These are phyloP conservation scores for Amphichorda felina DNA, from an alignment of 2,329 filamentous ascomycete genomes.

Conservation along the genomic window DNA sequence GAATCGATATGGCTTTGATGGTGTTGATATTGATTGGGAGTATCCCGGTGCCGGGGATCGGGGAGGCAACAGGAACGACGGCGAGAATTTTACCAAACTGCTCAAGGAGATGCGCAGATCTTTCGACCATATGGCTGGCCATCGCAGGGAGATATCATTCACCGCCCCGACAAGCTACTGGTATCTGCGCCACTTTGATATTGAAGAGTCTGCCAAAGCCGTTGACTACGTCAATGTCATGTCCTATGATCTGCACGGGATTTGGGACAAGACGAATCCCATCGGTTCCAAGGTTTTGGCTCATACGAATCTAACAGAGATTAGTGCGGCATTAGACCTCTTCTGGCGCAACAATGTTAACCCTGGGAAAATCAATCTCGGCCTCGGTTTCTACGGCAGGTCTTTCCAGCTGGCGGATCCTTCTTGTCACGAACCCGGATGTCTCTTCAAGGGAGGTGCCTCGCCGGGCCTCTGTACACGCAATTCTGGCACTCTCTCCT, in stretches of 20 bases:
- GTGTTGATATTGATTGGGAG: too few species aligned
- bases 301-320: conserved; percentile 36
- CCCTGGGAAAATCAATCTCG: conserved; percentile 27
- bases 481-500: conserved; percentile 11
- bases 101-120: conserved; percentile 8
- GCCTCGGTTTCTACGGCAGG: conserved; percentile 28
- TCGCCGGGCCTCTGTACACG: conserved; percentile 10
- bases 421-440: conserved; percentile 8
- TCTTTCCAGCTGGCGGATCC: conserved; percentile 8
- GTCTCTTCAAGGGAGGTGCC: conserved; percentile 5
- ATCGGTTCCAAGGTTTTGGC: conserved; percentile 18
- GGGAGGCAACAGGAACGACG: conserved; percentile 11
- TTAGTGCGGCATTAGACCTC: conserved; percentile 25
- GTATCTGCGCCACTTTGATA: conserved; percentile 14
- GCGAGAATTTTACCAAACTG: conserved; percentile 10
- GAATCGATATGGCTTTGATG: conserved; percentile 11
- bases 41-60: conserved; percentile 14
- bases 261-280: conserved; percentile 22
- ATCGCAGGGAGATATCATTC: conserved; percentile 7
- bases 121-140: conserved; percentile 4
- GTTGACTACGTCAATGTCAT: conserved; percentile 29
- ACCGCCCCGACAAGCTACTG: conserved; percentile 9
- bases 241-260: conserved; percentile 29
- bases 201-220: conserved; percentile 8
- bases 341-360: conserved; percentile 30